Evolutionary conservation across 352 stramenopile species (phyloP), one percentile per base, ranked within the genome.

Genomic region (Phytophthora ramorum): DNA sequence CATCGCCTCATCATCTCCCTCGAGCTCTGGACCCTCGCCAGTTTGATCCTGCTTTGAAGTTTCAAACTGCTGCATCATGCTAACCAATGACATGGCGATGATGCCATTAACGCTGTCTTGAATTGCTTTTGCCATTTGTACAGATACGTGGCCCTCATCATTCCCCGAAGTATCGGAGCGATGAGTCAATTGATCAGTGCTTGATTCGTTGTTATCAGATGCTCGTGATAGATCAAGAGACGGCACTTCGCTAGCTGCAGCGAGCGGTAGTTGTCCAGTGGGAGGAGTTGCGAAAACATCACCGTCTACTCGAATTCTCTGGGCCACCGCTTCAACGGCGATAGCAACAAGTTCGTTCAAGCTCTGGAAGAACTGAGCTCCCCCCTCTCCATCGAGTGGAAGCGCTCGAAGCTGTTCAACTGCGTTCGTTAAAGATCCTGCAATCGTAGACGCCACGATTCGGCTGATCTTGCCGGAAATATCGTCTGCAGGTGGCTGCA

Each of bases 361-460:
- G 16, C 55, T 72, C 12, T 67, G 61, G 12, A 51, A 58, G 24
- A 70, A 63, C n/a, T 54, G 57, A 32, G 35, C 17, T 13, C 14
- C 26, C 12, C 13, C 20, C 5, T 49, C 37, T 9, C 20, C 37
- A 59, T 45, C 44, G 24, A 63, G 14, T 45, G 63, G 26, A 12
- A 69, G 43, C 9, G 45, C 28, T 16, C 62, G 63, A 37, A 83
- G 45, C 7, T 64, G 46, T n/a, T 73, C 51, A 0, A 80, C 34
- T 26, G 78, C 71, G 28, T 46, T 73, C 24, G 62, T 58, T 0
- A 86, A 24, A 9, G 75, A 82, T 46, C 68, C 61, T 14, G 65
- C 69, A 48, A 86, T 75, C 50, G 73, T 81, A 7, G 61, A 69
- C 32, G 76, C 68, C 13, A 86, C 78, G 50, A 69, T 80, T 32